phyloP scores from a whole-genome alignment of 345 rosid genomes.

The Psidium guajava region DNA sequence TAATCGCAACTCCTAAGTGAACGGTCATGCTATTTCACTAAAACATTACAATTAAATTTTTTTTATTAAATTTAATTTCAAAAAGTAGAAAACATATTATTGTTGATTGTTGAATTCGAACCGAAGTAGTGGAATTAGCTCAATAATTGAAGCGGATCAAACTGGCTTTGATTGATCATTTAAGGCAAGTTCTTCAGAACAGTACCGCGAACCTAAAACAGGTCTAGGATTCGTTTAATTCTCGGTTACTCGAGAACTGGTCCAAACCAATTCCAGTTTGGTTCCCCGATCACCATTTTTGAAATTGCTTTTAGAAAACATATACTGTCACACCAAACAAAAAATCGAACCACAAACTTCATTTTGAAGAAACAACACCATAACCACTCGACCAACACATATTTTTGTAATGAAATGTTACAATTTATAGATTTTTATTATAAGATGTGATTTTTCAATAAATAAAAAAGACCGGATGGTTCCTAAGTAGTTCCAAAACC shows the following conservation, averaged over 20 bases:
- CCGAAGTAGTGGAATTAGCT: too few relatives aligned
- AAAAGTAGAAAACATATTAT: too few relatives aligned
- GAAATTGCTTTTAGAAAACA: too few relatives aligned
- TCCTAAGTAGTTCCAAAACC: not conserved
- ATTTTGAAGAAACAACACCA: too few relatives aligned
- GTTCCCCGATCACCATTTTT: not conserved
- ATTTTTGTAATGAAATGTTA: not conserved
- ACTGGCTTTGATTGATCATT: not conserved
- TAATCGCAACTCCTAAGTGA: too few relatives aligned
- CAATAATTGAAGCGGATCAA: too few relatives aligned
- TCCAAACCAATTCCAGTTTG: too few relatives aligned
- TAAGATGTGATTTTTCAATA: not conserved
- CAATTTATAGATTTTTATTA: too few relatives aligned
- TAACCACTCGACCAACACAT: not conserved
- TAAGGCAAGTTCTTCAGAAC: not conserved
- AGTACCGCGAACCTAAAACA: not conserved
- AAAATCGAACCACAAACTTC: not conserved
- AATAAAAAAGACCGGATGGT: not conserved
- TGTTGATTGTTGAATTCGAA: too few relatives aligned
- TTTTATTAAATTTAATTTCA: too few relatives aligned
- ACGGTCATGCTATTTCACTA: not conserved
- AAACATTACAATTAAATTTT: slow-evolving; percentile 27
- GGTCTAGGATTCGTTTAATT: not conserved
- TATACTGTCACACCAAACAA: not conserved
- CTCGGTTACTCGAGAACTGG: too few relatives aligned